Evolutionary conservation across 441 rosid genomes (phyloP), one percentile per base, ranked within the genome.

Genomic region (Jatropha multifida): DNA sequence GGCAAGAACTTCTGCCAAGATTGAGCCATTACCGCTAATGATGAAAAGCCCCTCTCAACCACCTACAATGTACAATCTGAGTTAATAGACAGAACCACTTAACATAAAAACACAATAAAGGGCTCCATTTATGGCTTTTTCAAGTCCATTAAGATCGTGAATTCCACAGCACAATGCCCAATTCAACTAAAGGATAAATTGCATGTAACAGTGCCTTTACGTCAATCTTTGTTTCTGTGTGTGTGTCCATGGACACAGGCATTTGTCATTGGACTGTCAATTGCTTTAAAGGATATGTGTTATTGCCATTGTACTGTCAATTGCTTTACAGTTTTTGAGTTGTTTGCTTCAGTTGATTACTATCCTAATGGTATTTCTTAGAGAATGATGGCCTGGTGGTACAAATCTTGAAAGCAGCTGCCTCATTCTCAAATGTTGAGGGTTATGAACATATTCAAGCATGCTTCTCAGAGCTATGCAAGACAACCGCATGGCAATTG

Each of bases 21-120:
- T 76, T 83, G 85, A 74, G 96, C 85, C 87, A 90, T 84, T 77
- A 87, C 84, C 71, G 94, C 93, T 76, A 92, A 75, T 63, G 93
- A 78, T 79, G 90, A 93, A 85, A 92, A 88, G 80, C 97, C 91
- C 65, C 78, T 78, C 77, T 87, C 86, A 83, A 87, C 88, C 78
- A 89, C 94, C 98, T 94, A 77, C 52, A 42, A 77, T 11, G 69
- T 72, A 64, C 23, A 64, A 69, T 48, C 26, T 46, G 73, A 71
- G 59, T 62, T 67, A 72, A 54, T 74, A 38, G 79, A 66, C 49
- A 70, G 75, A 81, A 72, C 44, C 60, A 48, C 68, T 56, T 77
- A 32, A 32, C 56, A 42, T 69, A 51, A 40, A 55, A 63, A 74
- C 48, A 62, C 15, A 63, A 56, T 23, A 20, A 66, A 32, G 2